A percentile compares a stretch with the other conserved stretches of the same genome.
Conservation (phyloP, 1,139 yeast genomes). For the Kodamaea sp. region DNA sequence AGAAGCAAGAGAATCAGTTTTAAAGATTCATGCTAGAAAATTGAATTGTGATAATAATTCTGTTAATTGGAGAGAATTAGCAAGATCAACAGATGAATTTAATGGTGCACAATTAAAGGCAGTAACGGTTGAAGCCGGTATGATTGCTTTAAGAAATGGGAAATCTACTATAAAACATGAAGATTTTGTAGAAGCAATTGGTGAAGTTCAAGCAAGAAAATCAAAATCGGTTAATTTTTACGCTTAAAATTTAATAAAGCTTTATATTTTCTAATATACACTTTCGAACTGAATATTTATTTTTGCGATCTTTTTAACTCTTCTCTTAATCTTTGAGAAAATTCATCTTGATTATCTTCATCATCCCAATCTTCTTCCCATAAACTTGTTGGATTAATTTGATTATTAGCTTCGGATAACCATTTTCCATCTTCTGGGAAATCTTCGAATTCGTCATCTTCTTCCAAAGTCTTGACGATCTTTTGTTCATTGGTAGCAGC, state of each 20-base stretch:
- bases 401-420: slow-evolving; percentile 34
- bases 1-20: slow-evolving; percentile 93
- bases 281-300: slow-evolving; percentile 1
- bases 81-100: slow-evolving; percentile 96
- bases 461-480: slow-evolving; percentile 66
- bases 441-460: slow-evolving; percentile 93
- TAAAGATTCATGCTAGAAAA: slow-evolving; percentile 95
- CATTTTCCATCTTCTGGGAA: slow-evolving; percentile 76
- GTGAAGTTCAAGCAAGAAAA: slow-evolving; percentile 98
- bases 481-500: slow-evolving; percentile 25
- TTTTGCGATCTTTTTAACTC: slow-evolving; percentile 34
- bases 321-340: slow-evolving; percentile 62
- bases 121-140: slow-evolving; percentile 98
- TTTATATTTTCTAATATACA: background rate
- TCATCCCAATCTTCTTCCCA: slow-evolving; percentile 99
- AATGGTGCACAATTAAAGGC: slow-evolving; percentile 98
- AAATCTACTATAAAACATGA: slow-evolving; percentile 91
- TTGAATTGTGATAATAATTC: slow-evolving; percentile 85
- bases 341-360: slow-evolving; percentile 83
- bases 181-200: slow-evolving; percentile 96
- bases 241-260: slow-evolving; percentile 49
- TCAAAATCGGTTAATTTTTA: slow-evolving; percentile 92
- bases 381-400: slow-evolving; percentile 43
- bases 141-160: slow-evolving; percentile 97
- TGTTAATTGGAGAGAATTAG: slow-evolving; percentile 96